Evolutionary conservation across 257 asterid species (phyloP), one percentile per base, ranked within the genome.

Genomic region (Rhazya stricta): DNA sequence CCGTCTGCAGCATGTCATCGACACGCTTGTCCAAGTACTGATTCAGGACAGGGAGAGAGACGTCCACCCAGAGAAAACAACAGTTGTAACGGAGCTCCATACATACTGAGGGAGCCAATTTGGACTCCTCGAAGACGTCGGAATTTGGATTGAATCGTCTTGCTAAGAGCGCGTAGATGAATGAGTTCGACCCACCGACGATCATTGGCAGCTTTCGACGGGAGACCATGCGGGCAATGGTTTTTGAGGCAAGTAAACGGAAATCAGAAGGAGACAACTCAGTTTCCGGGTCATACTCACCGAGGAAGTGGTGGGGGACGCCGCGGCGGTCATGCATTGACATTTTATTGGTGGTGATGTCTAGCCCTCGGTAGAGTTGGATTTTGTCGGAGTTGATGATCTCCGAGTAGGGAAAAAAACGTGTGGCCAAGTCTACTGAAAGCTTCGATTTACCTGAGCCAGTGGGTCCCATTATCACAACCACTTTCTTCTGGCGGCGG

Each of bases 131-230:
- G 77, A 95, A 92, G 7, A 85, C 91, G 83, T 92, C 93, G 0
- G 16, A 2, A 0, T 73, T 88, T 3, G 90, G 90, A 71, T 81
- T 42, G 81, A 81, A 91, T 41, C 79, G 76, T 30, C 76, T 73
- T 0, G 93, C 85, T 6, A 89, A 13, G 2, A 92, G 81, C 15
- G 94, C 84, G 73, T 92, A 85, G 57, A 95, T 58, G 76, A 87
- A 87, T 16, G 99, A 88, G 88, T 95, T 95, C 0, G 98, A 95
- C 7, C 99, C 98, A 3, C 99, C 99, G 29, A 89, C 99, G 78
- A 92, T 1, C 67, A 94, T 73, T 1, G 99, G 97, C 0, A 83
- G 16, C 21, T 72, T 42, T 0, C 81, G 62, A 32, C 88, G 82
- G 53, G 88, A 77, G 0, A 65, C 23, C 10, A 92, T 86, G 12